Evolutionary conservation across 176 grass and related monocot genomes (phyloP).

Genomic region (Musa acuminata): DNA sequence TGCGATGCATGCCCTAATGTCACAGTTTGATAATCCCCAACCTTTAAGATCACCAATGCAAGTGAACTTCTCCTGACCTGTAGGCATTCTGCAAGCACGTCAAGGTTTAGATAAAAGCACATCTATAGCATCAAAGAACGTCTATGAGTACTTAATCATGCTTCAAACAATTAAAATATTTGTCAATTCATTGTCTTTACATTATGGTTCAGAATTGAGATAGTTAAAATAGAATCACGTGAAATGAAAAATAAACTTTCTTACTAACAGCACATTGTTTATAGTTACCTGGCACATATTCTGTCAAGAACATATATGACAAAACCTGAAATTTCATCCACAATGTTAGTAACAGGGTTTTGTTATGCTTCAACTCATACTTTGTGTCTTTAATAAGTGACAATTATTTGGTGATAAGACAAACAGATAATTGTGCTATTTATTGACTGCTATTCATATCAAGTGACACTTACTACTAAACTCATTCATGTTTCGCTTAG

Average conservation of each 20-base stretch:
- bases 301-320: slow-evolving; percentile 5
- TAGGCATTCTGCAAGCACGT: slow-evolving; percentile 27
- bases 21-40: slow-evolving; percentile 64
- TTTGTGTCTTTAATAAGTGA: neutral
- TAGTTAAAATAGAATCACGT: neutral
- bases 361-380: neutral
- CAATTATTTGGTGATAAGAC: neutral
- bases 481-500: slow-evolving; percentile 43
- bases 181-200: neutral
- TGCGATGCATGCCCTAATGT: slow-evolving; percentile 50
- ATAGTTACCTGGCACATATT: slow-evolving; percentile 8
- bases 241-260: neutral
- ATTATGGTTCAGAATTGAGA: neutral
- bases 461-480: slow-evolving; percentile 36
- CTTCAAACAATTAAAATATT: neutral
- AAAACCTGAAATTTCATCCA: neutral
- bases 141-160: neutral
- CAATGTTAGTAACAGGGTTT: neutral
- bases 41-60: slow-evolving; percentile 49
- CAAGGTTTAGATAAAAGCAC: slow-evolving; percentile 1
- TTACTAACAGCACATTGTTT: neutral
- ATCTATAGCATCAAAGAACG: neutral
- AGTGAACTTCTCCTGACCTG: slow-evolving; percentile 54
- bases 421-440: neutral
- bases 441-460: too few species aligned